phyloP scores from a whole-genome alignment of 768 basidiomycete genomes.

The Tremella yokohamensis region DNA sequence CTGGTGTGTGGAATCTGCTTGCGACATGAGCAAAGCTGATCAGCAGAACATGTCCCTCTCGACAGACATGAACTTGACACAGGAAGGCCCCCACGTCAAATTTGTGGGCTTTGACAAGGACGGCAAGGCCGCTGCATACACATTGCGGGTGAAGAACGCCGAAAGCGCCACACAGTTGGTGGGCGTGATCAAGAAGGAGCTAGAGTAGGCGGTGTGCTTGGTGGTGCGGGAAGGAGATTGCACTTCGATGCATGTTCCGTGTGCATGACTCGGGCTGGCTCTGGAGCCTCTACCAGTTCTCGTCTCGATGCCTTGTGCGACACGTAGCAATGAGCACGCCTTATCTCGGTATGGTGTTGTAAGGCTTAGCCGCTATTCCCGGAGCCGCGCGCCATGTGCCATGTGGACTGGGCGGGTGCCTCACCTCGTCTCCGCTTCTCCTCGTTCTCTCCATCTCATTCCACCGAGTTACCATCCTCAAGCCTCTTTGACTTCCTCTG shows the following conservation, averaged over 20 bases:
- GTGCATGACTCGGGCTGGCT: background rate
- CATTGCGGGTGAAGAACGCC: conserved; percentile 33
- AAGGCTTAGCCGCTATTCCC: too few relatives aligned
- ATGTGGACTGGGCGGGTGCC: too few relatives aligned
- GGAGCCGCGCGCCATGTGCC: too few relatives aligned
- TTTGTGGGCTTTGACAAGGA: conserved; percentile 37
- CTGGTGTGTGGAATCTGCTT: conserved; percentile 28
- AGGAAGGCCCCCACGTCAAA: conserved; percentile 24
- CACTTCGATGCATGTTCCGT: background rate
- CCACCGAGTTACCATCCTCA: too few relatives aligned
- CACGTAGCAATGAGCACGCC: too few relatives aligned
- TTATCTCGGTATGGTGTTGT: too few relatives aligned
- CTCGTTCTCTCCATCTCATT: too few relatives aligned
- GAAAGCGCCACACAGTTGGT: conserved; percentile 24
- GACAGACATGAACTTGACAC: conserved; percentile 21
- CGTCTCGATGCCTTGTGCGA: too few relatives aligned
- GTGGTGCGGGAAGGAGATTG: too few relatives aligned
- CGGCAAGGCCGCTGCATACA: conserved; percentile 33
- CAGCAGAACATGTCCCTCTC: conserved; percentile 37
- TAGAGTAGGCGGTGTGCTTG: conserved; percentile 48
- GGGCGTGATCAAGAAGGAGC: conserved; percentile 53
- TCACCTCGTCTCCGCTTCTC: too few relatives aligned
- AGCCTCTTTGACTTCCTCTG: too few relatives aligned
- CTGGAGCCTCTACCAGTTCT: too few relatives aligned
- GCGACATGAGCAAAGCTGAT: background rate